phyloP scores from a whole-genome alignment of 441 rosid genomes.

The Geranium incanum region DNA sequence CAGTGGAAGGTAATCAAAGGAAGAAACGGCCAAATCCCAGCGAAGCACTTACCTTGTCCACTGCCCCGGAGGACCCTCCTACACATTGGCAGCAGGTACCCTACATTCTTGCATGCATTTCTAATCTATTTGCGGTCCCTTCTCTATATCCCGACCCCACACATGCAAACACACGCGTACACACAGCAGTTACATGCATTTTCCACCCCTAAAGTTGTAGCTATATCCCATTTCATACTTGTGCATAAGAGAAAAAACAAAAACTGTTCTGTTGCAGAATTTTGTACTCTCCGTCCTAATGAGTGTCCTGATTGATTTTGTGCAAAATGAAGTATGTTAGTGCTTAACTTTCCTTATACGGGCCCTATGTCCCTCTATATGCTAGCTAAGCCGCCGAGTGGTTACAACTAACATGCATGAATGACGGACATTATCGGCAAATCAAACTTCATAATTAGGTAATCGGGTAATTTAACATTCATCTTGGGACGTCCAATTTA shows the following conservation, averaged over 20 bases:
- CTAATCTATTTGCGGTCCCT: not conserved
- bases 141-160: not conserved
- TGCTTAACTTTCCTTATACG: not conserved
- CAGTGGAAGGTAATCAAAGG: constrained; percentile 42
- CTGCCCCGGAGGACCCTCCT: constrained; percentile 90
- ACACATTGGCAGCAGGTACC: constrained; percentile 98
- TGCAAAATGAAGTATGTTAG: not conserved
- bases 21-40: constrained; percentile 67
- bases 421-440: not conserved
- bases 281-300: not conserved
- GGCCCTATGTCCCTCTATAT: not conserved
- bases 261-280: not conserved
- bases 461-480: too few relatives aligned
- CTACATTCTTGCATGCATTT: not conserved
- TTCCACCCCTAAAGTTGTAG: not conserved
- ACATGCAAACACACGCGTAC: too few relatives aligned
- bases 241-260: not conserved
- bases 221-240: not conserved
- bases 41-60: constrained; percentile 70
- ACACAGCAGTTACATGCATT: not conserved
- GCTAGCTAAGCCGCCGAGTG: not conserved
- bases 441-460: too few relatives aligned
- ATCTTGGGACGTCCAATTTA: too few relatives aligned
- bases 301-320: not conserved
- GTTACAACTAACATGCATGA: too few relatives aligned